Evolutionary conservation across 2,329 filamentous ascomycete species (phyloP).

Genomic region (Hypomyces rosellus): DNA sequence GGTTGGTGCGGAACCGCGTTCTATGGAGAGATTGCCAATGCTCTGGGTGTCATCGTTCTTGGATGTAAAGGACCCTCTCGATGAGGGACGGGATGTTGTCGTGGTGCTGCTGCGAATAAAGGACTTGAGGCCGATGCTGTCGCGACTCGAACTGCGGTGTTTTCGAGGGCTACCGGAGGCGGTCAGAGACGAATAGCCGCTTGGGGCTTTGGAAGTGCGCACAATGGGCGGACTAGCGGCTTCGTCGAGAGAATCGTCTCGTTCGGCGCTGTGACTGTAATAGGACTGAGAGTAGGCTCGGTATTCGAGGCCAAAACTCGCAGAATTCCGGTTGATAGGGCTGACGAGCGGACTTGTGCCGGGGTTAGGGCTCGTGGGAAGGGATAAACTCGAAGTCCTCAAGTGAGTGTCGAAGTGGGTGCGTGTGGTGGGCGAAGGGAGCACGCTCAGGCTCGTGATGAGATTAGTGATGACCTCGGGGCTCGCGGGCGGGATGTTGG

Average conservation of each 20-base stretch:
- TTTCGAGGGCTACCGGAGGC: conserved; percentile 46
- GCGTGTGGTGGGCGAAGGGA: conserved; percentile 56
- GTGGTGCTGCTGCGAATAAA: conserved; percentile 46
- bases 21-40: conserved; percentile 59
- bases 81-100: conserved; percentile 49
- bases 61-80: conserved; percentile 49
- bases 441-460: conserved; percentile 65
- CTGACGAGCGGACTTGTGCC: conserved; percentile 16
- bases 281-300: conserved; percentile 53
- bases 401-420: conserved; percentile 60
- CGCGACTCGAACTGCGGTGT: conserved; percentile 46
- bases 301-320: conserved; percentile 68
- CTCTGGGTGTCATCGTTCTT: conserved; percentile 53
- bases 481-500: conserved; percentile 40
- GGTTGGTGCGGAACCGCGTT: conserved; percentile 44
- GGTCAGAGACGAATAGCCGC: conserved; percentile 67
- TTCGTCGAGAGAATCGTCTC: conserved; percentile 47
- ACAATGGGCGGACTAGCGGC: conserved; percentile 64
- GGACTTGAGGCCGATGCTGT: conserved; percentile 50
- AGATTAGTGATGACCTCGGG: conserved; percentile 65
- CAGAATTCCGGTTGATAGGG: conserved; percentile 31
- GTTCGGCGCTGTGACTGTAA: conserved; percentile 40
- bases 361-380: conserved; percentile 32
- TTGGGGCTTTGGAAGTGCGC: conserved; percentile 74
- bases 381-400: conserved; percentile 34